phyloP scores from a whole-genome alignment of 164 flowering plant species.

The Macadamia integrifolia region DNA sequence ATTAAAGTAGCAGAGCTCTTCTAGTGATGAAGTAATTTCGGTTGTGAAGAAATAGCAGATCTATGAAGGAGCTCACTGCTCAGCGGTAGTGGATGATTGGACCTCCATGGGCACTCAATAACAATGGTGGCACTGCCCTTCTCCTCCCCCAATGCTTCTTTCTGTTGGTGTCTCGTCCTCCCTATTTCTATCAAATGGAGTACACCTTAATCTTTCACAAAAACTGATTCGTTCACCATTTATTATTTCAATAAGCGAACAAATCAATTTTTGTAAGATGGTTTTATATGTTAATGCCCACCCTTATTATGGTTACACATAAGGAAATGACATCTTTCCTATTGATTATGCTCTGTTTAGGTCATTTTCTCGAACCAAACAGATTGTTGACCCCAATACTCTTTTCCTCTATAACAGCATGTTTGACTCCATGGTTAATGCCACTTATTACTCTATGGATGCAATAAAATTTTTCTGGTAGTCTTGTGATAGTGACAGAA shows the following conservation, averaged over 20 bases:
- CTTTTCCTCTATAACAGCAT: constrained; percentile 73
- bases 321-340: too few relatives aligned
- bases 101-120: too few relatives aligned
- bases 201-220: too few relatives aligned
- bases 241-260: constrained; percentile 70
- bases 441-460: constrained; percentile 71
- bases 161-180: too few relatives aligned
- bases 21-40: too few relatives aligned
- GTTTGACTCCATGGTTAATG: constrained; percentile 98
- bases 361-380: constrained; percentile 56
- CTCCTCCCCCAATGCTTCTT: constrained; percentile 83
- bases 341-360: constrained; percentile 78
- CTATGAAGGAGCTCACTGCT: too few relatives aligned
- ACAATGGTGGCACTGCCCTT: constrained; percentile 26
- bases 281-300: constrained; percentile 74
- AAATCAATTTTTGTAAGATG: constrained; percentile 79
- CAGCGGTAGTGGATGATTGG: too few relatives aligned
- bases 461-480: constrained; percentile 61
- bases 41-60: too few relatives aligned
- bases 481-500: constrained; percentile 78
- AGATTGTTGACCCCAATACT: constrained; percentile 93
- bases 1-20: too few relatives aligned
- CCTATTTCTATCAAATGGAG: too few relatives aligned
- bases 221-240: constrained; percentile 57
- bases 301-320: too few relatives aligned